Evolutionary conservation across 257 asterid species (phyloP).

Genomic region (Solanum etuberosum): DNA sequence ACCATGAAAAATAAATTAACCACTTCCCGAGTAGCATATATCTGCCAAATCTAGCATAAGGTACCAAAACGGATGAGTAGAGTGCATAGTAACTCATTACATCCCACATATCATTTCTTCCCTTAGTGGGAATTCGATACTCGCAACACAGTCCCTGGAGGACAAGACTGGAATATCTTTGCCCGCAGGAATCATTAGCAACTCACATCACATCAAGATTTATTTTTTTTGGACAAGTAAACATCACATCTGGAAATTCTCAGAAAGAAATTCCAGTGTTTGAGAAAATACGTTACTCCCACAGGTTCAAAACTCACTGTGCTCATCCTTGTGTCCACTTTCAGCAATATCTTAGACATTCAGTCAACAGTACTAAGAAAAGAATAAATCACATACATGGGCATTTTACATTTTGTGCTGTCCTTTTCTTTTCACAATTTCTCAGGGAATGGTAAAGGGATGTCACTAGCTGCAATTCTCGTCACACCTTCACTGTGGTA

Average conservation of each 20-base stretch:
- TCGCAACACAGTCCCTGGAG: neutral
- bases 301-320: neutral
- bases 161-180: neutral
- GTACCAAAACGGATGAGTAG: neutral
- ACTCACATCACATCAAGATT: neutral
- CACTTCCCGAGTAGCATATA: neutral
- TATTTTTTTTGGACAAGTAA: neutral
- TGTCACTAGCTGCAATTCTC: neutral
- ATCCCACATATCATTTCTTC: neutral
- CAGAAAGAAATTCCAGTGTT: neutral
- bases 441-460: neutral
- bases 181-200: neutral
- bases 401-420: neutral
- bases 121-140: neutral
- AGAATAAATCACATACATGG: neutral
- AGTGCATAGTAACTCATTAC: neutral
- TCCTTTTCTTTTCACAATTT: neutral
- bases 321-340: neutral
- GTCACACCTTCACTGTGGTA: neutral
- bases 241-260: neutral
- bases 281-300: neutral
- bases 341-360: neutral
- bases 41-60: neutral
- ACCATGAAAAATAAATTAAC: neutral
- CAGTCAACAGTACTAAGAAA: neutral